phyloP scores from a whole-genome alignment of 2,329 filamentous ascomycete genomes.

The Alternaria rosae region DNA sequence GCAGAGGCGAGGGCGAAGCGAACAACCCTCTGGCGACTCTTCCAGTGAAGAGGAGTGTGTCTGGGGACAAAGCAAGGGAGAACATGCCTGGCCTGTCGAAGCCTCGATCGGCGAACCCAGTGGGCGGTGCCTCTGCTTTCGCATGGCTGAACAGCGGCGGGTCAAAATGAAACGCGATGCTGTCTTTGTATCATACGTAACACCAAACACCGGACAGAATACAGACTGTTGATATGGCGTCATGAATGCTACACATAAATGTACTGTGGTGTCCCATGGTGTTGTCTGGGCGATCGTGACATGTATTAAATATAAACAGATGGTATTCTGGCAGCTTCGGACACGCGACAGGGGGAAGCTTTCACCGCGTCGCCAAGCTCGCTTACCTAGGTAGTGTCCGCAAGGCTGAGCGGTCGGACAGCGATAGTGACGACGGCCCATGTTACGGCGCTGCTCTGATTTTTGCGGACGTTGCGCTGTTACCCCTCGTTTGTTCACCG shows the following conservation, averaged over 20 bases:
- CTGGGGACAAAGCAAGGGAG: slow-evolving; percentile 49
- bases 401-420: slow-evolving; percentile 24
- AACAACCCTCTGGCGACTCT: slow-evolving; percentile 15
- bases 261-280: not conserved
- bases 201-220: not conserved
- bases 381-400: slow-evolving; percentile 20
- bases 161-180: slow-evolving; percentile 27
- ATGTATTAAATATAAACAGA: not conserved
- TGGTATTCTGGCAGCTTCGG: not conserved
- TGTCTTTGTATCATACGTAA: not conserved
- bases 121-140: slow-evolving; percentile 92
- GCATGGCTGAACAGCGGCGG: slow-evolving; percentile 76
- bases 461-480: slow-evolving; percentile 31
- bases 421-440: slow-evolving; percentile 25
- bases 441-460: slow-evolving; percentile 31
- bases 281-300: not conserved
- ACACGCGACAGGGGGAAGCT: slow-evolving; percentile 5
- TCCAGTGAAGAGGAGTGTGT: slow-evolving; percentile 39
- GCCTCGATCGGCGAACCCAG: slow-evolving; percentile 75
- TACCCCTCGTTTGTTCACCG: slow-evolving; percentile 25
- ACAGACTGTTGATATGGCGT: not conserved
- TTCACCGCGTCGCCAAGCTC: slow-evolving; percentile 22
- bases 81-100: slow-evolving; percentile 51
- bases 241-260: not conserved
- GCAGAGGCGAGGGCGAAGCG: slow-evolving; percentile 38